Evolutionary conservation across 2,329 filamentous ascomycete genomes (phyloP), one percentile per base, ranked within the genome.

Genomic region (Trichoderma oligosporum): DNA sequence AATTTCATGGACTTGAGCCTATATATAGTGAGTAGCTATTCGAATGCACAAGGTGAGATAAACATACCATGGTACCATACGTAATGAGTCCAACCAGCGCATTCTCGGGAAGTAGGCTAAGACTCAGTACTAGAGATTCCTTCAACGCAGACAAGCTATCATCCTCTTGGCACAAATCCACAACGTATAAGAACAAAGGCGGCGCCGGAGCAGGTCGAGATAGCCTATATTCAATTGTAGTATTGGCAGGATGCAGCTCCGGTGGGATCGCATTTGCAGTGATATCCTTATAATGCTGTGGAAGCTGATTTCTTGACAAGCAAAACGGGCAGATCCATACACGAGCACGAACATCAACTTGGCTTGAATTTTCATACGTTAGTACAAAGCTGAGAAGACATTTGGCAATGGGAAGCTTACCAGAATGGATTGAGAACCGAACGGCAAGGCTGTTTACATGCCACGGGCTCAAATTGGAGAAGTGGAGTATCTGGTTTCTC

Each of bases 371-470:
- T 20, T 57, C n/a, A 45, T 59, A 2, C 22, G 47, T 24, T 39
- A 25, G 24, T 8, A 24, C n/a, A 24, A 9, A n/a, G 12, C 7
- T 18, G 6, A 14, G 3, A n/a, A 6, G 39, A 33, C 9, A 45
- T 20, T 20, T 27, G 27, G 12, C 22, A 11, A 20, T 31, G 6
- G 22, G 24, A 25, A 41, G 68, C 83, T 68, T 81, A 95, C 91
- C 93, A 97, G 80, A 92, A 97, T 42, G 94, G 94, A 72, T 99
- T 99, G 72, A 99, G 80, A 35, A 97, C 91, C 55, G 93, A 93
- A 73, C 92, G 88, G 75, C 94, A 99, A 61, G 94, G 94, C 71
- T 89, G 84, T 76, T 97, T 97, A 85, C 94, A 99, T 61, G 89
- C 92, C 39, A 99, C 91, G 16, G 94, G 94, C 75, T 97, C 93